Conservation (phyloP, 2,329 filamentous ascomycete species). For the Annulohypoxylon truncatum region DNA sequence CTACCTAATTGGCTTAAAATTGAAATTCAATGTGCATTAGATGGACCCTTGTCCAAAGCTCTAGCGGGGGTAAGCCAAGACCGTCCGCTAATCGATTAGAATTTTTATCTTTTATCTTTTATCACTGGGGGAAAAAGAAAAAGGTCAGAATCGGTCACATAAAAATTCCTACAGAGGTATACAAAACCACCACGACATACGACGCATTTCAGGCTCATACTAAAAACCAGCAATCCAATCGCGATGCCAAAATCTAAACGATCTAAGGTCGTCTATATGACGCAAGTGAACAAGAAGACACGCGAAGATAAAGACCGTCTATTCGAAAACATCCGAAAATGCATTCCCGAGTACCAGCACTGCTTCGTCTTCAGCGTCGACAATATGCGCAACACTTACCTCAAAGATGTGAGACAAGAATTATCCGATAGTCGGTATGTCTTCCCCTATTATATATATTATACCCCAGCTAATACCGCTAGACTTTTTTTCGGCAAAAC, state of each 20-base stretch:
- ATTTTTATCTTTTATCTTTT: slow-evolving; percentile 21
- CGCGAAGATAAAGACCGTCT: slow-evolving; percentile 92
- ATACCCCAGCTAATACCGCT: slow-evolving; percentile 3
- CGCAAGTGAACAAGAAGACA: slow-evolving; percentile 91
- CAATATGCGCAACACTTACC: slow-evolving; percentile 97
- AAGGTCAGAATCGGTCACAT: not conserved
- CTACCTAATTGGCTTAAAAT: slow-evolving; percentile 23
- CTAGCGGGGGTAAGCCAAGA: slow-evolving; percentile 27
- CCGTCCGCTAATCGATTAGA: slow-evolving; percentile 44
- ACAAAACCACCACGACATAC: not conserved
- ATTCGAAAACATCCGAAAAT: slow-evolving; percentile 88
- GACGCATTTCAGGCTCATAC: not conserved
- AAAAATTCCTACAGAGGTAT: not conserved
- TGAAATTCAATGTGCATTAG: not conserved
- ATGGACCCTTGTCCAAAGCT: slow-evolving; percentile 23
- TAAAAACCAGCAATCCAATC: slow-evolving; percentile 20
- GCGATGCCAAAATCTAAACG: slow-evolving; percentile 97
- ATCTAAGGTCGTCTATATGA: slow-evolving; percentile 87
- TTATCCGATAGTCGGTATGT: slow-evolving; percentile 84
- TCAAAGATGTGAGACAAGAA: slow-evolving; percentile 89
- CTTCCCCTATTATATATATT: not conserved
- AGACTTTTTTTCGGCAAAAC: slow-evolving; percentile 99
- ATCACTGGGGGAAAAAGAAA: slow-evolving; percentile 23
- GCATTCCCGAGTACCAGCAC: slow-evolving; percentile 85
- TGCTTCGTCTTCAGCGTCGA: slow-evolving; percentile 94